Conservation (phyloP, 1,284 basidiomycete genomes). For the Ceratobasidium sp. region DNA sequence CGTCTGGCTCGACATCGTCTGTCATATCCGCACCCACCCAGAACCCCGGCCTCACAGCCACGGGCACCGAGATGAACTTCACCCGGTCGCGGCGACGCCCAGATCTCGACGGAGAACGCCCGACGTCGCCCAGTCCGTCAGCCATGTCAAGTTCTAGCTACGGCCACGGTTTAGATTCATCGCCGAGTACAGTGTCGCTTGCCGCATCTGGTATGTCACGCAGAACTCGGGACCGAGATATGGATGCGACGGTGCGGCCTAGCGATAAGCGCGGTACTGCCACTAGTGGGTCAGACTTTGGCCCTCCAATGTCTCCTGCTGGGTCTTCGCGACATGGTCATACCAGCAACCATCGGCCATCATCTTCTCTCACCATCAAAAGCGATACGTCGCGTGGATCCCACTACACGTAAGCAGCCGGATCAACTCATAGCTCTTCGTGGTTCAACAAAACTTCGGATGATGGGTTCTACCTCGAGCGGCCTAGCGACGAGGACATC, state of each 20-base stretch:
- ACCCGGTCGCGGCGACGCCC: slow-evolving; percentile 18
- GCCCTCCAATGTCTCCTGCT: slow-evolving; percentile 35
- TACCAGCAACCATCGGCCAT: slow-evolving; percentile 57
- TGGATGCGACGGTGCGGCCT: slow-evolving; percentile 34
- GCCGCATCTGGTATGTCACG: slow-evolving; percentile 20
- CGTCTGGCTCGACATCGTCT: slow-evolving; percentile 48
- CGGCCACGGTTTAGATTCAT: slow-evolving; percentile 23
- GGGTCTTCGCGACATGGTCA: slow-evolving; percentile 32
- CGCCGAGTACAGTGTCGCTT: slow-evolving; percentile 6
- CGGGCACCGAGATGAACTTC: slow-evolving; percentile 70
- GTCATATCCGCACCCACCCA: slow-evolving; percentile 79
- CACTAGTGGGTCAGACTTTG: slow-evolving; percentile 37
- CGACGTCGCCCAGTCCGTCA: slow-evolving; percentile 26
- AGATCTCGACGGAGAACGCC: slow-evolving; percentile 36
- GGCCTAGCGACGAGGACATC: slow-evolving; percentile 77
- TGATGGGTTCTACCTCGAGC: slow-evolving; percentile 77
- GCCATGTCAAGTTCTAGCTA: slow-evolving; percentile 27
- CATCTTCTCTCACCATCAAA: slow-evolving; percentile 64
- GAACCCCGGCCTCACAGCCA: slow-evolving; percentile 74
- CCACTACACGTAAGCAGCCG: slow-evolving; percentile 68
- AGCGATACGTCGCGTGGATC: slow-evolving; percentile 70
- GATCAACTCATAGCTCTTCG: slow-evolving; percentile 62
- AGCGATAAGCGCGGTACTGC: slow-evolving; percentile 24
- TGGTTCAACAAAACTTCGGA: slow-evolving; percentile 47
- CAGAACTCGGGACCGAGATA: slow-evolving; percentile 41